A percentile compares a stretch with the other conserved stretches of the same genome.
Conservation (phyloP, 108 stramenopile species). For the Schizochytrium sp. region DNA sequence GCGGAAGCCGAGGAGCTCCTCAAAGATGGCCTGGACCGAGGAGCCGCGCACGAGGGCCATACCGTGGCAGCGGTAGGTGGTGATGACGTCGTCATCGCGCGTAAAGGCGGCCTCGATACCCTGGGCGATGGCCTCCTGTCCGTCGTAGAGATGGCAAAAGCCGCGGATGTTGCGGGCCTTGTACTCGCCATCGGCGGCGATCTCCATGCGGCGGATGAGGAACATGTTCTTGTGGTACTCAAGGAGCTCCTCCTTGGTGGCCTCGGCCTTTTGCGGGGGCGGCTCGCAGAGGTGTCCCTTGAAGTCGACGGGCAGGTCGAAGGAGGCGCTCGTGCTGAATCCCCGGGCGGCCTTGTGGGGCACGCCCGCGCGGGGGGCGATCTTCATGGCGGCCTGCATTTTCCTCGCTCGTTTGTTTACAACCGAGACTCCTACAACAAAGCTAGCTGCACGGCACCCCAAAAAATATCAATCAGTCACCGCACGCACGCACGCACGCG, state of each 20-base stretch:
- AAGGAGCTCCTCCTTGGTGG: conserved; percentile 84
- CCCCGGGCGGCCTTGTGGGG: neutral
- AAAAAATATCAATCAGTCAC: no score
- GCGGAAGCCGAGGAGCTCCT: conserved; percentile 75
- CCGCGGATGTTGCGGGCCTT: conserved; percentile 91
- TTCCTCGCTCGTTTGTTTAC: neutral
- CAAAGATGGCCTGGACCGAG: conserved; percentile 70
- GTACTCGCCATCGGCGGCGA: conserved; percentile 99
- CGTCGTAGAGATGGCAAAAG: conserved; percentile 99
- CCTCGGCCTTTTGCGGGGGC: conserved; percentile 15
- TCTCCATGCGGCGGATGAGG: conserved; percentile 99
- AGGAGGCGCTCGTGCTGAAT: neutral
- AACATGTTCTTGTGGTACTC: conserved; percentile 90
- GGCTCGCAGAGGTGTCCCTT: conserved; percentile 14
- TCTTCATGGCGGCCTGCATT: neutral
- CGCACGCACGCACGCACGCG: no score
- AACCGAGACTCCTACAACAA: neutral
- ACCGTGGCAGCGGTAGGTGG: conserved; percentile 95
- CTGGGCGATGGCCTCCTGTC: conserved; percentile 88
- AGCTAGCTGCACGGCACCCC: neutral
- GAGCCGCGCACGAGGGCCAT: conserved; percentile 80
- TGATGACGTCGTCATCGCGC: conserved; percentile 85
- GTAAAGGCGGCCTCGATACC: conserved; percentile 81
- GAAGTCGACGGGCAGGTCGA: neutral
- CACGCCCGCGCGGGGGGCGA: neutral